These are phyloP conservation scores for Aspergillus terreus DNA, from an alignment of 2,329 filamentous ascomycete species.

Conservation along the genomic window DNA sequence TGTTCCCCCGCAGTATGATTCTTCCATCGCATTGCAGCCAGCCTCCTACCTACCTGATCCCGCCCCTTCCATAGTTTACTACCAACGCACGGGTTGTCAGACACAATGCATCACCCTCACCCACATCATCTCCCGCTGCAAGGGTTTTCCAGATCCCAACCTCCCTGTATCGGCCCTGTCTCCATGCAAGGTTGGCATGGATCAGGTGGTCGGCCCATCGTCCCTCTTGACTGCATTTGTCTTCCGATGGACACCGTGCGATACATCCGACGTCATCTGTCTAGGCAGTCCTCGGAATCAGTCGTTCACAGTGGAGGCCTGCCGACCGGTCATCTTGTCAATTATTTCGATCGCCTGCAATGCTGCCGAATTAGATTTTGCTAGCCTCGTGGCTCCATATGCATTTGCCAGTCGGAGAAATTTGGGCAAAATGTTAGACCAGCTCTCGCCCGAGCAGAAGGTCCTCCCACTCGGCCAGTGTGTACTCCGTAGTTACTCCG, in stretches of 20 bases:
- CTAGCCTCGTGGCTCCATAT: background rate
- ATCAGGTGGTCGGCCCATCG: background rate
- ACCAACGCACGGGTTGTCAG: background rate
- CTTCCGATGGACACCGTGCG: background rate
- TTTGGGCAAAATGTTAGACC: background rate
- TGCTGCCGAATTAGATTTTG: background rate
- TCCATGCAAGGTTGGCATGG: background rate
- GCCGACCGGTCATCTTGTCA: background rate
- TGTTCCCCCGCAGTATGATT: background rate
- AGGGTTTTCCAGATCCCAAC: background rate
- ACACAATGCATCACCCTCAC: background rate
- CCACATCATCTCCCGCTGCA: background rate
- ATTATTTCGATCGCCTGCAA: background rate
- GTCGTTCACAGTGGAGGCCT: background rate
- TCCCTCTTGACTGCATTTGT: background rate
- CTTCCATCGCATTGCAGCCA: background rate
- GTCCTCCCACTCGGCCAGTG: background rate
- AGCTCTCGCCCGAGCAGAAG: too few species aligned
- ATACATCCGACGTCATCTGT: background rate
- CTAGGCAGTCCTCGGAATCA: background rate
- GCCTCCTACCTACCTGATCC: background rate
- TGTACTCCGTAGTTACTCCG: too few species aligned
- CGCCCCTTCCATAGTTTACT: background rate
- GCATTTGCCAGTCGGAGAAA: background rate
- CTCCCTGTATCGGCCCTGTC: background rate